These are phyloP conservation scores for Inga laurina DNA, from an alignment of 306 rosid species.

Conservation along the genomic window DNA sequence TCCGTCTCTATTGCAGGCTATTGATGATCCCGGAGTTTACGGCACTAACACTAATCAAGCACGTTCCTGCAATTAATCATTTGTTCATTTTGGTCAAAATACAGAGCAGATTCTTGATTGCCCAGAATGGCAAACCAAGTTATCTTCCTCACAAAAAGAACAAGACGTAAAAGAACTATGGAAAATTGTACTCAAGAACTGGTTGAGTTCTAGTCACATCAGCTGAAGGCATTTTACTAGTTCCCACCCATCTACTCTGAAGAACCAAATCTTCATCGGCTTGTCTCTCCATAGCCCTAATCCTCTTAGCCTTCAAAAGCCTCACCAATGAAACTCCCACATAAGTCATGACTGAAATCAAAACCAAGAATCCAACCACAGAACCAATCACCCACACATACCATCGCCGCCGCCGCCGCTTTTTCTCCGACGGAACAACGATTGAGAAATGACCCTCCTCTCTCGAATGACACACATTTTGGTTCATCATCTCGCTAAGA, in stretches of 20 bases:
- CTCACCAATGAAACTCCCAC: constrained; percentile 47
- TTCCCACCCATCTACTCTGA: constrained; percentile 68
- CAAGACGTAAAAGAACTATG: constrained; percentile 21
- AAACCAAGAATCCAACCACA: constrained; percentile 50
- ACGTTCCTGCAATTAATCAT: neutral
- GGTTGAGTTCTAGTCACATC: constrained; percentile 78
- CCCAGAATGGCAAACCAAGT: constrained; percentile 15
- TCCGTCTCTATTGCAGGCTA: neutral
- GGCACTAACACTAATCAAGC: neutral
- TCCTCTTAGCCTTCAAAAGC: constrained; percentile 58
- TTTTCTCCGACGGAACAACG: constrained; percentile 49
- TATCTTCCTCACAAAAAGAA: neutral
- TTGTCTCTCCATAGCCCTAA: constrained; percentile 69
- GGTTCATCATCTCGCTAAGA: constrained; percentile 51
- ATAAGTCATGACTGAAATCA: constrained; percentile 40
- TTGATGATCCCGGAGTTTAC: neutral
- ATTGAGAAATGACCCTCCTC: constrained; percentile 71
- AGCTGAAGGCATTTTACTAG: constrained; percentile 81
- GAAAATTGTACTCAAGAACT: constrained; percentile 53
- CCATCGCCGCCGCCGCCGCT: constrained; percentile 36
- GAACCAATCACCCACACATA: constrained; percentile 58
- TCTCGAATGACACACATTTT: constrained; percentile 49
- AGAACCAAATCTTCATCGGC: constrained; percentile 71
- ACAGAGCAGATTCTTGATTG: constrained; percentile 13
- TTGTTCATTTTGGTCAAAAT: constrained; percentile 34